Base-by-base conservation (phyloP, 495 filamentous ascomycete genomes). In the Penicillium simplicissimum region DNA sequence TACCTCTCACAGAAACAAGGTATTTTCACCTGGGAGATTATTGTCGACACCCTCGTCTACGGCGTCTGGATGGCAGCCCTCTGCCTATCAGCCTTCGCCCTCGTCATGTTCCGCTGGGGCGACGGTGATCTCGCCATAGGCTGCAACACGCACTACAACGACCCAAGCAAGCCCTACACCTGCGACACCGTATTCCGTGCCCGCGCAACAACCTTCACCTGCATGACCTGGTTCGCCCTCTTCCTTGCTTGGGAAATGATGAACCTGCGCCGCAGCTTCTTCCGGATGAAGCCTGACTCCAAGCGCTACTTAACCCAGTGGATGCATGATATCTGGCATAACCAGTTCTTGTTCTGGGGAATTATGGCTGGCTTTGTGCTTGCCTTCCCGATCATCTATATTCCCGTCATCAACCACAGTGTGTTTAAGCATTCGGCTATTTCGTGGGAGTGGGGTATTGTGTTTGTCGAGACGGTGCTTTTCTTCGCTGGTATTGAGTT, bases 171-270 rank as follows among this genome's bases (percentile, higher is more conserved):
- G 21, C 53, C 62, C 15, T 71, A 70, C 23, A 68, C 59, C n/a
- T 92, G 89, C 67, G 82, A 87, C 55, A 82, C 82, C 0, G 87
- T 91, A 4, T 91, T 87, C 77, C 85, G 86, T 9, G 89, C 88
- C 4, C 85, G 89, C 11, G 88, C 89, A 7, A 87, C 89, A 2
- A 87, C 84, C 1, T 92, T 89, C 63, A 87, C 86, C 13, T 88
- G 85, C 56, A 79, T 92, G 57, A 91, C 89, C 4, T 91, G 88
- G 87, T 88, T 90, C 61, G 85, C 88, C 3, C 80, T 90, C 14
- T 88, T 91, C 74, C 79, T 89, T 25, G 88, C 88, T 4, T 90
- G 88, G 88, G 87, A 90, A 69, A 87, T 89, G 81, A 81, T 89
- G 33, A 76, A 89, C 63, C 79, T 90, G 64, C 86, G 87, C 4